These are phyloP conservation scores for Pleurotus tuoliensis DNA, from an alignment of 768 basidiomycete genomes.

Conservation along the genomic window DNA sequence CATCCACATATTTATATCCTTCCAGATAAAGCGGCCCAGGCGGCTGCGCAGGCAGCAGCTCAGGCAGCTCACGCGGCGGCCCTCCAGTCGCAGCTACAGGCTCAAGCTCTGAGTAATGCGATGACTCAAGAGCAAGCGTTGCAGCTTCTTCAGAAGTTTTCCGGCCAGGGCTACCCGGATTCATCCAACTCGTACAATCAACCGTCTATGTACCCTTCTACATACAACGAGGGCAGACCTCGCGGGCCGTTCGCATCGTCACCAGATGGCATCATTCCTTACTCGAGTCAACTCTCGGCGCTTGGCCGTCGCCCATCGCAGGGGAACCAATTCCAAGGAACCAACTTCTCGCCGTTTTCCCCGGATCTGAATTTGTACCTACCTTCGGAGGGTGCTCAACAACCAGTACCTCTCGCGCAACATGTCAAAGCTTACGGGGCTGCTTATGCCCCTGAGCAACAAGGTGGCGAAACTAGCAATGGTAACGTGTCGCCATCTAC, in stretches of 20 bases:
- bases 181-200: conserved; percentile 13
- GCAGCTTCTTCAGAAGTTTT: conserved; percentile 56
- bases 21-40: conserved; percentile 86
- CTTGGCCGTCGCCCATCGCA: conserved; percentile 21
- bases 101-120: conserved; percentile 18
- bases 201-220: conserved; percentile 2
- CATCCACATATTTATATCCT: conserved; percentile 3
- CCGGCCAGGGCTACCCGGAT: conserved; percentile 34
- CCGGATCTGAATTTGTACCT: conserved; percentile 60
- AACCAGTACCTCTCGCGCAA: conserved; percentile 36
- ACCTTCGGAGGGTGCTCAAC: conserved; percentile 17
- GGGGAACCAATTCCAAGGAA: conserved; percentile 29
- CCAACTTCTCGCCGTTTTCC: conserved; percentile 73
- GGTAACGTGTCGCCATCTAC: conserved; percentile 42
- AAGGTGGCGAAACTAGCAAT: conserved; percentile 10
- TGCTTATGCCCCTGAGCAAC: conserved; percentile 43
- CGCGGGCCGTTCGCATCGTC: conserved; percentile 9
- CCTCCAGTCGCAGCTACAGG: conserved; percentile 41
- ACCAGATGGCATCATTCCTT: conserved; percentile 10
- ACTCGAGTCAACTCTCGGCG: conserved; percentile 15
- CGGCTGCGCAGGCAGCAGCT: conserved; percentile 53
- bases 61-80: conserved; percentile 74
- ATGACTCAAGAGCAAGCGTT: conserved; percentile 63
- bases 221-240: conserved; percentile 15
- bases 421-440: conserved; percentile 47